These are phyloP conservation scores for Saprolegnia diclina DNA, from an alignment of 352 stramenopile genomes.

Conservation along the genomic window DNA sequence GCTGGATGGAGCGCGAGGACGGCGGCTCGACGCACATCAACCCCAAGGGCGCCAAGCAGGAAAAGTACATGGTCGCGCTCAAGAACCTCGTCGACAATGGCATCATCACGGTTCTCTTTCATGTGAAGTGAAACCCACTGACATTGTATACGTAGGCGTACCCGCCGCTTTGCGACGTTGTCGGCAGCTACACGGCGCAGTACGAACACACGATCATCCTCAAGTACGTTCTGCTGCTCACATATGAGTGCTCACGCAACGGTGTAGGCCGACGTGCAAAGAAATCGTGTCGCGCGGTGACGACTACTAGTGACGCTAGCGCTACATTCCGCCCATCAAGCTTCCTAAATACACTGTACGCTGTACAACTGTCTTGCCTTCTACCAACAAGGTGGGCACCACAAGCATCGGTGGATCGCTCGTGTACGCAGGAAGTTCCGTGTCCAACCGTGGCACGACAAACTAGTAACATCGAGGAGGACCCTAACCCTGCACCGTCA, in stretches of 20 bases:
- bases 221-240: slow-evolving; percentile 6
- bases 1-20: slow-evolving; percentile 96
- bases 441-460: no score
- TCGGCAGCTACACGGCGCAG: slow-evolving; percentile 96
- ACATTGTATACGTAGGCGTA: slow-evolving; percentile 47
- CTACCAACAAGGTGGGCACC: no score
- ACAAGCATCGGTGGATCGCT: no score
- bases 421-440: no score
- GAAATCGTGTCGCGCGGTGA: slow-evolving; percentile 97
- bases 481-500: not conserved
- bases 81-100: slow-evolving; percentile 97
- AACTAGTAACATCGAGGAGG: no score
- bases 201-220: slow-evolving; percentile 99
- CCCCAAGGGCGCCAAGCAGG: slow-evolving; percentile 92
- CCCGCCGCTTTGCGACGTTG: slow-evolving; percentile 94
- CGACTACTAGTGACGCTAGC: slow-evolving; percentile 90
- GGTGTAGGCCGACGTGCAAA: slow-evolving; percentile 90
- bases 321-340: no score
- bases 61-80: slow-evolving; percentile 96
- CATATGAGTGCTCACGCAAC: not conserved
- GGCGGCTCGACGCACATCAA: slow-evolving; percentile 92
- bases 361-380: not conserved
- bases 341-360: no score
- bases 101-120: slow-evolving; percentile 66
- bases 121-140: not conserved